These are phyloP conservation scores for Clonostachys rosea DNA, from an alignment of 2,329 filamentous ascomycete genomes.

Conservation along the genomic window DNA sequence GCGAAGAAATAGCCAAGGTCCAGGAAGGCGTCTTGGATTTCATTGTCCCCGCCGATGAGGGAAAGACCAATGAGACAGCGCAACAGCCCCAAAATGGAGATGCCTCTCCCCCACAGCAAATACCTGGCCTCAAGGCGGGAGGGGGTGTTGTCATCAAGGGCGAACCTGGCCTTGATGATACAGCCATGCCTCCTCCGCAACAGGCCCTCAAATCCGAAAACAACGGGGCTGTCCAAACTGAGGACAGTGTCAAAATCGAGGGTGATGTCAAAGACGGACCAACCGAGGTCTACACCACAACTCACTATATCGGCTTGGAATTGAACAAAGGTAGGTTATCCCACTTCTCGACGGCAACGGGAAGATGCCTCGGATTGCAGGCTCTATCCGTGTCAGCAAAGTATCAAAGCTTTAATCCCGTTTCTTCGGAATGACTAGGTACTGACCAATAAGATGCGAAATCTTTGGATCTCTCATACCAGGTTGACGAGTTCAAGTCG, in stretches of 20 bases:
- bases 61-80: constrained; percentile 23
- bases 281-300: constrained; percentile 70
- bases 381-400: too few species aligned
- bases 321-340: constrained; percentile 62
- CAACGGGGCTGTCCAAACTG: constrained; percentile 12
- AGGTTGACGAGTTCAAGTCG: constrained; percentile 84
- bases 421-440: not conserved
- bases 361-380: too few species aligned
- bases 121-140: constrained; percentile 6
- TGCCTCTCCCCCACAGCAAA: too few species aligned
- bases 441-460: constrained; percentile 52
- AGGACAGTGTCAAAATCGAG: constrained; percentile 16
- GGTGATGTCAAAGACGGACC: constrained; percentile 14
- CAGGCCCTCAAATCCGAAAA: constrained; percentile 30
- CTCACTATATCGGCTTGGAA: constrained; percentile 89
- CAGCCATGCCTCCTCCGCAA: not conserved
- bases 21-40: constrained; percentile 47
- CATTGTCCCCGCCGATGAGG: constrained; percentile 10
- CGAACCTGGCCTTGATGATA: constrained; percentile 4
- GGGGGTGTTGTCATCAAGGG: not conserved
- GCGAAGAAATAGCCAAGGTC: constrained; percentile 44
- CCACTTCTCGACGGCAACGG: too few species aligned
- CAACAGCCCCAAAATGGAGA: constrained; percentile 10
- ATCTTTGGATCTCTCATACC: constrained; percentile 71
- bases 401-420: not conserved